Base-by-base conservation (phyloP, 441 rosid genomes). In the Manihot esculenta region DNA sequence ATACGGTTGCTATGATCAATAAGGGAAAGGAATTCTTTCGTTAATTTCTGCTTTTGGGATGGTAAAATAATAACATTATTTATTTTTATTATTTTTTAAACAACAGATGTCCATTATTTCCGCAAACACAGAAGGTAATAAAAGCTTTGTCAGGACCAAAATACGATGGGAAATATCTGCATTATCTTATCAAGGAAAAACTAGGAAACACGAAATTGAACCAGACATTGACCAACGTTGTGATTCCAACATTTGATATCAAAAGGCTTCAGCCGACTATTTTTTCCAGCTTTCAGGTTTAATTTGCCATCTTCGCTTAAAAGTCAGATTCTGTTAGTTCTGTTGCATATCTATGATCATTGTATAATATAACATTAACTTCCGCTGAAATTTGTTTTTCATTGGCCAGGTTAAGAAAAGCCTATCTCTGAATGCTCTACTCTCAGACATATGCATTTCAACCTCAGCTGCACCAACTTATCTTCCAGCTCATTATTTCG, bases 401-500 rank as follows among this genome's bases (percentile, higher is more conserved):
- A 20, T 20, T 50, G 42, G 27, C 35, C 47, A 81, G 83, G 83
- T 72, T 35, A 75, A 78, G 57, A 68, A 45, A 0, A 62, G 71
- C 41, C 85, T 77, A 23, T 21, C 45, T 35, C 30, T 68, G 23
- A 72, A 86, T 64, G 91, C 89, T 14, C 54, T 64, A 27, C 83
- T 90, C 61, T 83, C 87, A 3, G 91, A 90, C 62, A 85, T 85
- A n/a, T 81, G 87, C 77, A 73, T 90, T 26, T 76, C 75, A 42
- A 88, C 93, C 68, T 86, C 88, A 1, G 89, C 93, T 0, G 90
- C 93, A 21, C 91, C 91, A 64, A 90, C 96, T 57, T 90, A 77
- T 51, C 84, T 90, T 20, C 88, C 91, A 13, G 90, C 89, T 15
- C 84, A 87, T 70, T 23, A 54, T 11, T 90, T 90, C 63, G 71